Evolutionary conservation across 2,329 filamentous ascomycete species (phyloP).

Genomic region (Fusarium sp.): DNA sequence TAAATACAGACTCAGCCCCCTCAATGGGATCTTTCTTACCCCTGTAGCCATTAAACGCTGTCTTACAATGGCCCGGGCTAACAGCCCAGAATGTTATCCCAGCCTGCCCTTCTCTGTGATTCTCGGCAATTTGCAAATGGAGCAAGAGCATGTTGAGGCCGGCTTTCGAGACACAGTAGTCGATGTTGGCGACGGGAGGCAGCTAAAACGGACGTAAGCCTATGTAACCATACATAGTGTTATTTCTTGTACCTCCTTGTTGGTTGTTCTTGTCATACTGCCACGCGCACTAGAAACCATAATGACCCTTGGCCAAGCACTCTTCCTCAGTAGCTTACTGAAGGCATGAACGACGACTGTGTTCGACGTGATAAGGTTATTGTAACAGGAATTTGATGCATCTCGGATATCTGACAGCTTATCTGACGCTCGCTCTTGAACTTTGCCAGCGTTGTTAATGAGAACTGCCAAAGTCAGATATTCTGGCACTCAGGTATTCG

Average conservation of each 20-base stretch:
- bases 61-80: slow-evolving; percentile 20
- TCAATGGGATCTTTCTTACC: slow-evolving; percentile 6
- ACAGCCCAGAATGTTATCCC: slow-evolving; percentile 15
- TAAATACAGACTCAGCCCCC: slow-evolving; percentile 11
- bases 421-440: not conserved
- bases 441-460: slow-evolving; percentile 13
- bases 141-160: slow-evolving; percentile 18
- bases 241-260: not conserved
- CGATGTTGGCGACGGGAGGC: slow-evolving; percentile 13
- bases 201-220: not conserved
- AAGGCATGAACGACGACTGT: not conserved
- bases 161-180: slow-evolving; percentile 19
- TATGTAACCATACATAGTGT: rapidly evolving
- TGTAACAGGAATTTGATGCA: slow-evolving; percentile 11
- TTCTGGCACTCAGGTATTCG: rapidly evolving
- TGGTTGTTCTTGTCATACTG: slow-evolving; percentile 3
- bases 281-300: slow-evolving; percentile 27
- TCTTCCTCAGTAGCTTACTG: not conserved
- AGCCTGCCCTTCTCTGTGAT: not conserved
- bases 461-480: not conserved
- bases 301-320: slow-evolving; percentile 8
- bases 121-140: slow-evolving; percentile 6
- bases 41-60: slow-evolving; percentile 16
- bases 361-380: slow-evolving; percentile 23
- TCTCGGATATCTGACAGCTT: not conserved